Evolutionary conservation across 108 stramenopile species (phyloP).

Genomic region (Conticribra guillardii): DNA sequence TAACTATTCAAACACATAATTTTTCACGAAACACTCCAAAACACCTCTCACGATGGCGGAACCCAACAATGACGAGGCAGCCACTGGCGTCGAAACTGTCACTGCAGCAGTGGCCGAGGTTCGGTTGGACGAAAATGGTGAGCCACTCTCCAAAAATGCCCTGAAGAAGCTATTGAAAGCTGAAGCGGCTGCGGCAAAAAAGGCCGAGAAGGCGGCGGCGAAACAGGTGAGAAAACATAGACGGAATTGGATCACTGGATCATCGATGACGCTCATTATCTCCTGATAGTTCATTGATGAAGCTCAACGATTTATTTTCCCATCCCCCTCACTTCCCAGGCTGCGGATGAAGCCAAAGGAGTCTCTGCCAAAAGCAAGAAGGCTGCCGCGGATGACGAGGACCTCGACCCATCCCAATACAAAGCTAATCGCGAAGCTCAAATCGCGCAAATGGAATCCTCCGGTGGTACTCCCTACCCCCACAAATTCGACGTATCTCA

Average conservation of each 20-base stretch:
- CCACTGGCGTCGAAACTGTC: slow-evolving; percentile 15
- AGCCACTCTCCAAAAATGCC: slow-evolving; percentile 60
- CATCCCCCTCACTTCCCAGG: slow-evolving; percentile 13
- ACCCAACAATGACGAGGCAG: slow-evolving; percentile 12
- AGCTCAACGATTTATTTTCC: background rate
- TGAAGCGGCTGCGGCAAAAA: slow-evolving; percentile 65
- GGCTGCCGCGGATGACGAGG: slow-evolving; percentile 70
- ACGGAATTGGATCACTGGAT: too few species aligned
- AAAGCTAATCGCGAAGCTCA: slow-evolving; percentile 89
- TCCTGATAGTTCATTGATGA: background rate
- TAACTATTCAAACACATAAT: too few species aligned
- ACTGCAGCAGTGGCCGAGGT: slow-evolving; percentile 17
- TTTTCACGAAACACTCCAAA: too few species aligned
- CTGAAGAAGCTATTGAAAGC: slow-evolving; percentile 79
- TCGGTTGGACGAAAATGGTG: slow-evolving; percentile 8
- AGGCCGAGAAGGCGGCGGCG: slow-evolving; percentile 27
- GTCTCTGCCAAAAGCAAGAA: slow-evolving; percentile 55
- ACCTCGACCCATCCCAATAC: slow-evolving; percentile 94
- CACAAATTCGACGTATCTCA: slow-evolving; percentile 97
- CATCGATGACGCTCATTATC: background rate
- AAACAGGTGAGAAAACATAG: slow-evolving; percentile 9
- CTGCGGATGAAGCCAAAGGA: slow-evolving; percentile 37
- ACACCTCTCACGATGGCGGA: slow-evolving; percentile 6
- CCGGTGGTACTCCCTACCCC: slow-evolving; percentile 94
- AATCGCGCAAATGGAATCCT: slow-evolving; percentile 79